Base-by-base conservation (phyloP, 768 basidiomycete species). In the Leucocoprinus leucothites region DNA sequence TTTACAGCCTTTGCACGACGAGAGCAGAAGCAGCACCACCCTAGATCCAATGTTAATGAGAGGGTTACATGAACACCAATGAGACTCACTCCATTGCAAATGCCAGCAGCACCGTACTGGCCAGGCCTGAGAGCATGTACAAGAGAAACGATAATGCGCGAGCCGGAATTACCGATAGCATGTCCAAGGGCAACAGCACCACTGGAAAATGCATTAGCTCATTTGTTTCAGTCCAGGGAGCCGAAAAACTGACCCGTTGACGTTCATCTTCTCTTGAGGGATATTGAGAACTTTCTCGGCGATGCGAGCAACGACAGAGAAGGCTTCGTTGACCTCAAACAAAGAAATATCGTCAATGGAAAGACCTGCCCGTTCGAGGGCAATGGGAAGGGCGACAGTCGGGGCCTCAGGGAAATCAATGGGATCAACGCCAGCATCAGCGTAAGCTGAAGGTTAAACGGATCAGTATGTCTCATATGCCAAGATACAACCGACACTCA, bases 311-410 rank as follows among this genome's bases (percentile, higher is more conserved):
- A 98, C 96, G 45, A 90, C 90, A 1, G 94, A 94, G 81, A 98
- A 99, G 24, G 96, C 96, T 71, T 99, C 96, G 70, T 99, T 99
- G 69, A 98, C 83, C 71, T 99, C 97, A 68, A 93, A 99, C 47
- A 89, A 79, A 43, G 94, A 80, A 60, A 99, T 92, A 64, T 99
- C 93, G 42, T 89, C 77, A 46, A 85, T 66, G 18, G 84, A 83
- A 55, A 98, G 77, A 62, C 90, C 90, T 19, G 96, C 97, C 65
- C 81, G 86, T 76, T 94, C 74, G 57, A 99, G 76, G 11, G 97
- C 97, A 56, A 82, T 71, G 19, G 97, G 97, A 36, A 99, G 72
- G 24, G 96, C 96, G 59, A 91, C 79, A 5, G 96, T 91, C 11
- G 97, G 97, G 21, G 97, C 97, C 62, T 84, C 80, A 40, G 97